Evolutionary conservation across 257 asterid species (phyloP), one percentile per base, ranked within the genome.

Genomic region (Plantago elongata): DNA sequence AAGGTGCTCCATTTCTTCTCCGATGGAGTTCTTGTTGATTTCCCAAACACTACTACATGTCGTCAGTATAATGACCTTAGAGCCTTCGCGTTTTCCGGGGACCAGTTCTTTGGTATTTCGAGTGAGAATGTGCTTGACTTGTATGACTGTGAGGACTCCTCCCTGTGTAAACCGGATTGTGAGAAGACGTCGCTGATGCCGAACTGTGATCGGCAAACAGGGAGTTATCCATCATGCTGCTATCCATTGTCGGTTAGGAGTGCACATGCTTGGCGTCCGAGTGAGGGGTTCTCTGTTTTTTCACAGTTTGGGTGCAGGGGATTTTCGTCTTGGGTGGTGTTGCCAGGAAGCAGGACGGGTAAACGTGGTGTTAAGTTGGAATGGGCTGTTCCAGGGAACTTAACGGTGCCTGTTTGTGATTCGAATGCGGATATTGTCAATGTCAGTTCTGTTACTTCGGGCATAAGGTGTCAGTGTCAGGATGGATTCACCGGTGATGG

Each of bases 111-210:
- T 3, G 86, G 81, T 38, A 68, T 85, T 72, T 77, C 95, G 37
- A 40, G 68, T 16, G 83, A 85, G 46, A 85, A 85, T 56, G 70
- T 83, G 67, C 73, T 85, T 5, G 86, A 74, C 38, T 68, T 85
- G 67, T 83, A 85, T 54, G 94, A 75, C 29, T 85, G 94, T n/a
- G 85, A 85, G 57, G 94, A 85, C 70, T 78, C 94, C 9, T 83
- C 90, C 4, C 61, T 79, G 62, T 85, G 90, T 67, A 79, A 72
- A 68, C 43, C 81, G 9, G 80, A 73, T 30, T 85, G 90, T 48
- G 81, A 78, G 15, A 75, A 65, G 15, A 72, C 75, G 34, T 43
- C 60, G 3, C 13, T 71, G 10, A 70, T 69, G 74, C 79, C 93
- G 44, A 71, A 44, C 44, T 84, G 93, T 60, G 82, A 72, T 10